Percentiles rank a stretch among this genome's conserved stretches.
Evolutionary conservation across 441 rosid species (phyloP).

Genomic region (Rhodomyrtus psidioides): DNA sequence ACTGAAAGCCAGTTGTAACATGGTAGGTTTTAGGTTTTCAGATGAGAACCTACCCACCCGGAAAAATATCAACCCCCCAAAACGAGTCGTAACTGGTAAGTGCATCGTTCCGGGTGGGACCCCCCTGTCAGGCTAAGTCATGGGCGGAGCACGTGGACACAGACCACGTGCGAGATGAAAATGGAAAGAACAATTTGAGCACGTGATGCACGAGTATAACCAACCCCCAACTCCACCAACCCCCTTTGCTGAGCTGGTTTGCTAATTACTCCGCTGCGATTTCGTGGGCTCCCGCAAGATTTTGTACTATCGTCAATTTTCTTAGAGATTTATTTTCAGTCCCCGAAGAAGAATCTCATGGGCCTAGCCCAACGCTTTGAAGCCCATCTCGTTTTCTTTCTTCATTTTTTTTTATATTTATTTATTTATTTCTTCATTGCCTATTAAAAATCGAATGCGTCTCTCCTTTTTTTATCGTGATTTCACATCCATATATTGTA

Average conservation of each 20-base stretch:
- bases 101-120: neutral
- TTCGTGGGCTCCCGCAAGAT: neutral
- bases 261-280: neutral
- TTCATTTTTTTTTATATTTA: too few relatives aligned
- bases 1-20: rapidly evolving
- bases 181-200: neutral
- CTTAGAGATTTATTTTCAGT: neutral
- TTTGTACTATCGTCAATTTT: neutral
- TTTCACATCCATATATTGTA: neutral
- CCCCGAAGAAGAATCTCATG: neutral
- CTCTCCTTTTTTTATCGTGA: too few relatives aligned
- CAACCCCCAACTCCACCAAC: neutral
- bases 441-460: too few relatives aligned
- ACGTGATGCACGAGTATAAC: neutral
- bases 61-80: neutral
- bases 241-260: neutral
- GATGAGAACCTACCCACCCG: neutral
- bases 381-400: too few relatives aligned
- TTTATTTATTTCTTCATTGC: too few relatives aligned
- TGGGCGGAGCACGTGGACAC: neutral
- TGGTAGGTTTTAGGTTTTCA: too few relatives aligned
- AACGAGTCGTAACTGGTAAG: rapidly evolving
- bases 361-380: neutral
- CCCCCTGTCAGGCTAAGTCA: neutral
- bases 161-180: neutral